Base-by-base conservation (phyloP, 1,284 basidiomycete species). In the Golubevia sp. region DNA sequence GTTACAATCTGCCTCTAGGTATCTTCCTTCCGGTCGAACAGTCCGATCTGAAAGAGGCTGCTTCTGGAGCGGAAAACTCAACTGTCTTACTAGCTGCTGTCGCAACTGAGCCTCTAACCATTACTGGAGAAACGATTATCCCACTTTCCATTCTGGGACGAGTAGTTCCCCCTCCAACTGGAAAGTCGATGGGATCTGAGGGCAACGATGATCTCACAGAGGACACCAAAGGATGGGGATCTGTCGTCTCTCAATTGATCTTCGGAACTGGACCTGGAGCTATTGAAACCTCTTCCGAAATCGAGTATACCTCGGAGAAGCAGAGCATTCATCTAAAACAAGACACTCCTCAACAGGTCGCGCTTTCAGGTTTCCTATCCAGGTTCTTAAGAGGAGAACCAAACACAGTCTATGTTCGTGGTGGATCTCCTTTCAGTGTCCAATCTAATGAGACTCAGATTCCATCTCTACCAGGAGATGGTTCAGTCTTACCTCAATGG, bases 1-100 rank as follows among this genome's bases (percentile, higher is more conserved):
- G 67, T 18, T 78, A 78, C 67, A 73, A 68, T 53, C 56, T 79
- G 49, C 76, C 76, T 1, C 77, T 79, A 26, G 76, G 76, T 30
- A 67, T 74, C 58, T 79, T 54, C 44, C 60, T 79, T 48, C 74
- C 76, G 25, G 62, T 71, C 30, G 69, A 68, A 30, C 30, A 68
- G 21, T 44, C 59, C 1, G 26, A 62, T 11, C 50, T 34, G 5
- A 49, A 52, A 0, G n/a, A n/a, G n/a, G n/a, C n/a, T n/a, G n/a
- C n/a, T n/a, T n/a, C n/a, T n/a, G n/a, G n/a, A n/a, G n/a, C n/a
- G n/a, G 63, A 65, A 27, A 71, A 53, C 51, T 30, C 25, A 24
- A 62, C 69, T 18, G 73, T 75, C 8, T 55, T 78, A 25, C 67
- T 78, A 64, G 76, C 74, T 13, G 76, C 69, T 7, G 71, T 76